Conservation (phyloP, 352 stramenopile genomes). For the Globisporangium canariense region DNA sequence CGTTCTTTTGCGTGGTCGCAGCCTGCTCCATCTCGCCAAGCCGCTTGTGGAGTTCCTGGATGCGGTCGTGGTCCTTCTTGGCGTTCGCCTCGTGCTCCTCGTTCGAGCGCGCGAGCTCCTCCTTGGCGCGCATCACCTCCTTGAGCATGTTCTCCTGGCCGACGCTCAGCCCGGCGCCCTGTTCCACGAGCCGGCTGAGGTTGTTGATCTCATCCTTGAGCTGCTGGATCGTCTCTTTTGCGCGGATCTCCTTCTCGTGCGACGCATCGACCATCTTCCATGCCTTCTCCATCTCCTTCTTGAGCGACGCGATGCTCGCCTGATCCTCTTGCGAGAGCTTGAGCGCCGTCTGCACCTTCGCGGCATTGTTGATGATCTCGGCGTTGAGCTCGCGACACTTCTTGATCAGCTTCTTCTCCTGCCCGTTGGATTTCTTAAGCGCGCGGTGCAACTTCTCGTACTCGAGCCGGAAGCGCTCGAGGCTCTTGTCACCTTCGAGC, state of each 20-base stretch:
- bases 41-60: constrained; percentile 76
- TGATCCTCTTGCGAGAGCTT: constrained; percentile 95
- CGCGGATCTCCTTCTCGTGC: constrained; percentile 91
- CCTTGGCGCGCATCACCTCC: constrained; percentile 88
- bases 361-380: constrained; percentile 95
- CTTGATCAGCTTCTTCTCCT: constrained; percentile 95
- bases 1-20: constrained; percentile 48
- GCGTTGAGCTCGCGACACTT: constrained; percentile 94
- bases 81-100: constrained; percentile 80
- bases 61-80: constrained; percentile 77
- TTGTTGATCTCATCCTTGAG: constrained; percentile 96
- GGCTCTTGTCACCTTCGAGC: constrained; percentile 89
- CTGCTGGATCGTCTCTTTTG: constrained; percentile 93
- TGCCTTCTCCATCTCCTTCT: constrained; percentile 96
- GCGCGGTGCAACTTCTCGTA: constrained; percentile 95
- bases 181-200: constrained; percentile 93
- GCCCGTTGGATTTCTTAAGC: constrained; percentile 91
- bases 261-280: constrained; percentile 95
- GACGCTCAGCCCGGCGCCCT: constrained; percentile 89
- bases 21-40: constrained; percentile 59
- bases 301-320: constrained; percentile 89
- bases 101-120: constrained; percentile 85
- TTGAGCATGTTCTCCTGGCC: constrained; percentile 93
- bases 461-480: constrained; percentile 93
- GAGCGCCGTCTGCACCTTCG: constrained; percentile 94